Conservation (phyloP, 108 stramenopile species). For the Cyclotella baltica region DNA sequence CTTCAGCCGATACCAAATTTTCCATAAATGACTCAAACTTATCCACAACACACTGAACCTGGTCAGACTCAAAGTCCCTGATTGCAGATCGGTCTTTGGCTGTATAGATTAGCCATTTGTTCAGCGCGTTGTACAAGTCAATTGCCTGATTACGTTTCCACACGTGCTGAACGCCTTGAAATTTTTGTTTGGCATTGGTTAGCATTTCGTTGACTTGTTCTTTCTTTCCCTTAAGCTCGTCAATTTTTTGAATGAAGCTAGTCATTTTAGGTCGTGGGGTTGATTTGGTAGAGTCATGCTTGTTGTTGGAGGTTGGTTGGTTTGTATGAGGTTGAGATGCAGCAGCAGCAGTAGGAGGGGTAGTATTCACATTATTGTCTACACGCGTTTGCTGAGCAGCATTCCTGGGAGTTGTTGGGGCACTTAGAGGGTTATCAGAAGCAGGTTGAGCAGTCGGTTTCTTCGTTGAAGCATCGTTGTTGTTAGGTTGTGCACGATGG, state of each 20-base stretch:
- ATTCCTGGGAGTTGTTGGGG: neutral
- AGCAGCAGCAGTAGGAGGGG: neutral
- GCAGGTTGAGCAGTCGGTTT: no score
- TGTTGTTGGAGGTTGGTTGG: neutral
- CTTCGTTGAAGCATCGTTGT: no score
- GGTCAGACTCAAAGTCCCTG: neutral
- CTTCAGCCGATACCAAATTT: neutral
- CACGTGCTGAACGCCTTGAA: neutral
- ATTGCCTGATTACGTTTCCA: neutral
- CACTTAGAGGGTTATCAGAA: neutral
- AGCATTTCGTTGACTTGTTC: neutral
- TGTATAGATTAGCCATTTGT: neutral
- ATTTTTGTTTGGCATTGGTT: neutral
- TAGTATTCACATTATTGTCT: no score
- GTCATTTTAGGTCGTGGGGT: neutral
- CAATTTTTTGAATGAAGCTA: neutral
- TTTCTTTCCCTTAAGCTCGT: neutral
- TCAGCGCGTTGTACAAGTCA: neutral
- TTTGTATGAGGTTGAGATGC: neutral
- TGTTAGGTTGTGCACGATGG: no score
- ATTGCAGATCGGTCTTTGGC: neutral
- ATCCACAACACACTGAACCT: neutral
- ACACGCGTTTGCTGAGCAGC: no score
- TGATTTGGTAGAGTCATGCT: neutral
- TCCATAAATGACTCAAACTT: constrained; percentile 2